Conservation (phyloP, 2,329 filamentous ascomycete species). For the Gliomastix tumulicola region DNA sequence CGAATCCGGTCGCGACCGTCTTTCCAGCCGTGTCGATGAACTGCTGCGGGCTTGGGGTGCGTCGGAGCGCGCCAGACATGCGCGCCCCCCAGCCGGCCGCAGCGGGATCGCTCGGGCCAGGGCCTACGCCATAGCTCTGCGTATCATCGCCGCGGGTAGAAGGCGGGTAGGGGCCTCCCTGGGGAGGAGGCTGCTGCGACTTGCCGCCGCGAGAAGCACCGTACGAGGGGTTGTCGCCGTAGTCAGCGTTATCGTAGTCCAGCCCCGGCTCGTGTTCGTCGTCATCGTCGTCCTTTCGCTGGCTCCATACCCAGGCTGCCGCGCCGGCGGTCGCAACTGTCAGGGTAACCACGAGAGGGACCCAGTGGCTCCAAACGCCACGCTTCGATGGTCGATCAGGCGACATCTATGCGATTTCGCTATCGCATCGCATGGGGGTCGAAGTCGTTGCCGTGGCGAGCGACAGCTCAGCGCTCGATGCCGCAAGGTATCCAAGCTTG, state of each 20-base stretch:
- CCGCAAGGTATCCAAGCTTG: too few relatives aligned
- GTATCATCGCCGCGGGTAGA: slow-evolving; percentile 14
- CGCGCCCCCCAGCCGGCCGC: slow-evolving; percentile 62
- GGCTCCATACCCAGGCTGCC: slow-evolving; percentile 91
- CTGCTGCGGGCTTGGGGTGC: slow-evolving; percentile 82
- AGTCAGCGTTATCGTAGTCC: slow-evolving; percentile 40
- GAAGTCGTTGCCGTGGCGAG: too few relatives aligned
- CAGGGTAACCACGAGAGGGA: slow-evolving; percentile 79
- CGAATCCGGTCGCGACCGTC: slow-evolving; percentile 72
- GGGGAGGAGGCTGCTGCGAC: slow-evolving; percentile 23
- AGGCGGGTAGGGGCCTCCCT: slow-evolving; percentile 10
- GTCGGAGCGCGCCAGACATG: slow-evolving; percentile 73
- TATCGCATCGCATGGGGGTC: slow-evolving; percentile 31
- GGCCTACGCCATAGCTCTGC: slow-evolving; percentile 28
- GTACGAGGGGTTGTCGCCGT: slow-evolving; percentile 45
- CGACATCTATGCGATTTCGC: slow-evolving; percentile 42
- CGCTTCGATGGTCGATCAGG: slow-evolving; percentile 51
- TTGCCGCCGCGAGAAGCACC: slow-evolving; percentile 25
- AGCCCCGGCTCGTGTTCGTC: slow-evolving; percentile 47
- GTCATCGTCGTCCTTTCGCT: slow-evolving; percentile 70
- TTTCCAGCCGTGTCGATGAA: slow-evolving; percentile 78
- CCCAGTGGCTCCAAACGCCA: slow-evolving; percentile 73
- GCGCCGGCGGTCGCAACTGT: slow-evolving; percentile 81
- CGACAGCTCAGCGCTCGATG: too few relatives aligned
- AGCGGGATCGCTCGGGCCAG: slow-evolving; percentile 16